Base-by-base conservation (phyloP, 257 asterid species). In the Solanum stenotomum region DNA sequence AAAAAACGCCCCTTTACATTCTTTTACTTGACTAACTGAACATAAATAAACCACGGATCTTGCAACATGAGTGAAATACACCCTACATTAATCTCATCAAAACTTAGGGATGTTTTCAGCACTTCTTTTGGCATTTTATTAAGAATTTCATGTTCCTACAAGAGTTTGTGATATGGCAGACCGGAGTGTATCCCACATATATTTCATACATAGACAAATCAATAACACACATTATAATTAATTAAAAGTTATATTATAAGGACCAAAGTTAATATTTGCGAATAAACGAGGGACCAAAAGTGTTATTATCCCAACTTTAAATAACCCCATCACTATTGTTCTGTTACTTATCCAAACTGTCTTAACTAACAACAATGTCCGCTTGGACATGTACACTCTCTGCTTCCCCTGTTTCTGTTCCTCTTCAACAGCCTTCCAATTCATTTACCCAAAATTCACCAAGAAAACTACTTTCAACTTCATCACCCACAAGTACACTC, bases 281-380 rank as follows among this genome's bases (percentile, higher is more conserved):
- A 15, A 71, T 71, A 71, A 71, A 3, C 0, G 13, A 6, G 27
- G 81, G 49, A 18, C 46, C 81, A 18, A 34, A 34, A 20, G 16
- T 34, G 27, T 1, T 34, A 34, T 74, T 74, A 34, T 74, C 82
- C 79, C 27, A 35, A 81, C 68, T 81, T 44, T 9, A 49, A 46
- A 81, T 68, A 27, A 81, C 85, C 85, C 46, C n/a, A 81, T 81
- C 85, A 9, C 42, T 46, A 25, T 79, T 78, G 85, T 78, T 42
- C 25, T 42, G 23, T 42, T 78, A 42, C 76, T 20, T 42, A 27
- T 27, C 25, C 67, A 74, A 85, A 88, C 90, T 86, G 91, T 65
- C 87, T 70, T 25, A 89, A 87, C 90, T 86, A 78, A 35, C 87
- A 44, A 31, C 86, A 89, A 92, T 91, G 96, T 78, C 90, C 85